These are phyloP conservation scores for Funneliformis mosseae DNA, from an alignment of 192 early-diverging fungal species.

Conservation along the genomic window DNA sequence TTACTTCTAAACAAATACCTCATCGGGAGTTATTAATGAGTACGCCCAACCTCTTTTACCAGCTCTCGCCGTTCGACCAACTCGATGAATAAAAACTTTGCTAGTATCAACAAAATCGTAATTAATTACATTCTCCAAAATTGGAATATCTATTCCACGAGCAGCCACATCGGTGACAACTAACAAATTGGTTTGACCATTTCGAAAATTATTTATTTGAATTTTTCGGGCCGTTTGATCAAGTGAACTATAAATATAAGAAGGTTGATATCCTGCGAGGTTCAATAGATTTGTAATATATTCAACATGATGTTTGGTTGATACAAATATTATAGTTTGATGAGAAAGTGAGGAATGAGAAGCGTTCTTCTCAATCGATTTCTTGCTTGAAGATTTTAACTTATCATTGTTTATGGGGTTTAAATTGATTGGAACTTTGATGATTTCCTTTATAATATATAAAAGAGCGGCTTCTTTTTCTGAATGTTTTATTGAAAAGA, in stretches of 20 bases:
- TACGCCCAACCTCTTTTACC: slow-evolving; percentile 92
- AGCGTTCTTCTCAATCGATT: slow-evolving; percentile 35
- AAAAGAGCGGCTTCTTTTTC: slow-evolving; percentile 92
- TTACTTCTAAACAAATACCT: slow-evolving; percentile 40
- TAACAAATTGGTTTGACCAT: slow-evolving; percentile 74
- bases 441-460: slow-evolving; percentile 77
- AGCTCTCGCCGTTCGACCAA: slow-evolving; percentile 95
- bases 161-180: slow-evolving; percentile 99
- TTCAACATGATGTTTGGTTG: slow-evolving; percentile 99
- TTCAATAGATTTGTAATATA: slow-evolving; percentile 79
- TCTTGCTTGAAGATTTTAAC: slow-evolving; percentile 44
- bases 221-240: slow-evolving; percentile 90
- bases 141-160: slow-evolving; percentile 98
- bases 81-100: slow-evolving; percentile 97
- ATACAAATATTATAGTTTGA: slow-evolving; percentile 91
- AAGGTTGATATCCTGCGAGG: slow-evolving; percentile 70
- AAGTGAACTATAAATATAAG: slow-evolving; percentile 93
- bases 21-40: slow-evolving; percentile 84
- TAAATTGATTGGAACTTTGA: slow-evolving; percentile 60
- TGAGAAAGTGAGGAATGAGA: slow-evolving; percentile 41
- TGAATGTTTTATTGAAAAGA: slow-evolving; percentile 81
- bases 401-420: slow-evolving; percentile 42
- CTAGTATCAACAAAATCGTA: slow-evolving; percentile 91
- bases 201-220: slow-evolving; percentile 84
- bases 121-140: slow-evolving; percentile 96